These are phyloP conservation scores for Hyphopichia buzzinii DNA, from an alignment of 1,139 yeast species.

Conservation along the genomic window DNA sequence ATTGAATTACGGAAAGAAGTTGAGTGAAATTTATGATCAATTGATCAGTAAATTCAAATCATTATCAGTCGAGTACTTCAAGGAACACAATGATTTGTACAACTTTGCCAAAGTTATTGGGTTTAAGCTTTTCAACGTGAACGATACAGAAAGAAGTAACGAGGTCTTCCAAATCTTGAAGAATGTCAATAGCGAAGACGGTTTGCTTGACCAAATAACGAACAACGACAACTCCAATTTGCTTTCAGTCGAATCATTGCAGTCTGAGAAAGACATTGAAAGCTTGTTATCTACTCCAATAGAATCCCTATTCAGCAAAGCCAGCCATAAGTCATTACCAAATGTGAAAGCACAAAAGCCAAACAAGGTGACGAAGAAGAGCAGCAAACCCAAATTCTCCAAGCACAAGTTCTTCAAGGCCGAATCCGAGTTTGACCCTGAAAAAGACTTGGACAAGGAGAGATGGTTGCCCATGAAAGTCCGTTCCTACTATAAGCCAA, in stretches of 20 bases:
- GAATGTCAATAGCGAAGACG: constrained; percentile 26
- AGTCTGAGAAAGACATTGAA: constrained; percentile 18
- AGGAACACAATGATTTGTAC: constrained; percentile 21
- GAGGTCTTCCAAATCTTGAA: constrained; percentile 32
- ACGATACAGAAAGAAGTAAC: constrained; percentile 26
- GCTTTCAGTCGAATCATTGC: constrained; percentile 36
- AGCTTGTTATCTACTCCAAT: constrained; percentile 28
- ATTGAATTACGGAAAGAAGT: constrained; percentile 22
- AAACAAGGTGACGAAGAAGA: constrained; percentile 22
- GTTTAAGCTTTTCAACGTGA: constrained; percentile 40
- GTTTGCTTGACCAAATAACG: constrained; percentile 31
- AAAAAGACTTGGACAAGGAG: constrained; percentile 44
- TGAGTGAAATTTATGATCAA: constrained; percentile 22
- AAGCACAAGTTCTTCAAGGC: constrained; percentile 34
- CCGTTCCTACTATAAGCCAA: constrained; percentile 79
- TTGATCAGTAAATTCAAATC: constrained; percentile 18
- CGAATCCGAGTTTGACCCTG: constrained; percentile 21
- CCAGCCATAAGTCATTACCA: constrained; percentile 4
- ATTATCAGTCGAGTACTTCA: constrained; percentile 15
- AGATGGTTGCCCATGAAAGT: constrained; percentile 91
- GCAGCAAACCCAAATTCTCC: constrained; percentile 34
- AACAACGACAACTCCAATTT: constrained; percentile 20
- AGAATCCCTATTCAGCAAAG: constrained; percentile 18
- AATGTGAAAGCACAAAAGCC: constrained; percentile 6
- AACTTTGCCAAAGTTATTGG: constrained; percentile 48